A percentile compares a stretch with the other conserved stretches of the same genome.
Conservation (phyloP, 805 yeast genomes). For the Blastobotrys muscicola region DNA sequence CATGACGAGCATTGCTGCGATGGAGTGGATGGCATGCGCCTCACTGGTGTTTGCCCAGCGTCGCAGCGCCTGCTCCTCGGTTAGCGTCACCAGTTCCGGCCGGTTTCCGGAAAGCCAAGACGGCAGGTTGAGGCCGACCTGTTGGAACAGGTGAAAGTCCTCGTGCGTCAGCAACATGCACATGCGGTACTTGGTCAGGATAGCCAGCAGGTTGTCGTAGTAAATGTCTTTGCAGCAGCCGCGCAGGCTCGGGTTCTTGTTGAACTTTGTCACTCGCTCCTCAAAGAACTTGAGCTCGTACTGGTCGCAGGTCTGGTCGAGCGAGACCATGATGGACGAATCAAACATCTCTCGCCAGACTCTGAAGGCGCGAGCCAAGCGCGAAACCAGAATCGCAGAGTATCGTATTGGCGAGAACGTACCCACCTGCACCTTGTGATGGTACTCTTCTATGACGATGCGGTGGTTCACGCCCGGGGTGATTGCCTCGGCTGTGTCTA, state of each 20-base stretch:
- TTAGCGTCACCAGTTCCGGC: too few relatives aligned
- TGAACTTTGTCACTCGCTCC: not conserved
- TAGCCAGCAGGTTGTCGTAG: conserved; percentile 5
- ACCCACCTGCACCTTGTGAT: too few relatives aligned
- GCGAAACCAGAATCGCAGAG: not conserved
- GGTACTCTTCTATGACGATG: not conserved
- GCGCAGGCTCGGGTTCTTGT: not conserved
- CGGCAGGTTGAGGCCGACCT: conserved; percentile 20
- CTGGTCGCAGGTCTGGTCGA: not conserved
- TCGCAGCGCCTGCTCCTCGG: too few relatives aligned
- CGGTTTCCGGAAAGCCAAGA: conserved; percentile 10
- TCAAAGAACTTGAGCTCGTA: too few relatives aligned
- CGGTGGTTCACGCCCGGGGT: not conserved
- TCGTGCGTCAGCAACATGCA: conserved; percentile 22
- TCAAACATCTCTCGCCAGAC: not conserved
- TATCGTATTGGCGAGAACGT: too few relatives aligned
- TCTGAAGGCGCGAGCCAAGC: not conserved
- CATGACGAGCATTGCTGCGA: too few relatives aligned
- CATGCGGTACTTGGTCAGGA: conserved; percentile 21
- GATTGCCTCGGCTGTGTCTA: conserved; percentile 16
- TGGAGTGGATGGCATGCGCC: too few relatives aligned
- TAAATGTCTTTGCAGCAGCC: not conserved
- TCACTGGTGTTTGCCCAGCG: too few relatives aligned
- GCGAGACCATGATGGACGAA: not conserved
- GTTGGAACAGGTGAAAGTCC: conserved; percentile 23